phyloP scores from a whole-genome alignment of 2,329 filamentous ascomycete species.

The Aspergillus caelatus region DNA sequence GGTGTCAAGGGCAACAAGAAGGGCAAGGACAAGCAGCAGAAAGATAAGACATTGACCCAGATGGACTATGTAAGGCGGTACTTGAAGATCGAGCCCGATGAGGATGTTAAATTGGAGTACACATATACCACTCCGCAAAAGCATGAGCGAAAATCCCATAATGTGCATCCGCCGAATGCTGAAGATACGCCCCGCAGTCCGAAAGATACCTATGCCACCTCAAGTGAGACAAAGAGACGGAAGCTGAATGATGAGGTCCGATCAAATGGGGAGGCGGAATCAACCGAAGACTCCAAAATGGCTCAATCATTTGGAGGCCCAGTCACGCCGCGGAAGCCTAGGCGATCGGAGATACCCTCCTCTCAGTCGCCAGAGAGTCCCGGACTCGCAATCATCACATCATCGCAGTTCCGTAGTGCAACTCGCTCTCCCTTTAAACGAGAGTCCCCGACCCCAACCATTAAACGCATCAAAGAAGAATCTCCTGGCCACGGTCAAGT shows the following conservation, averaged over 20 bases:
- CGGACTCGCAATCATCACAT: slow-evolving; percentile 39
- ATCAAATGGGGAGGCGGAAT: slow-evolving; percentile 5
- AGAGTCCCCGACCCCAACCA: background rate
- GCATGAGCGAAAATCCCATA: background rate
- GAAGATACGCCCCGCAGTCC: background rate
- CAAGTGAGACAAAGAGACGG: slow-evolving; percentile 24
- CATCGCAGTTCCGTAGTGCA: slow-evolving; percentile 34
- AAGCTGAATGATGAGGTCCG: slow-evolving; percentile 20
- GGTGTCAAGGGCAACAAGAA: slow-evolving; percentile 25
- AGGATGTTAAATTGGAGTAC: slow-evolving; percentile 38
- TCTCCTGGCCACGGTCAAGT: background rate
- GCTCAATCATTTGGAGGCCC: slow-evolving; percentile 13
- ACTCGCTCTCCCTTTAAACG: slow-evolving; percentile 31
- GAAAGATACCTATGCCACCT: background rate
- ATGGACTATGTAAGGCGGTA: slow-evolving; percentile 45
- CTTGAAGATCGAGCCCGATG: slow-evolving; percentile 37
- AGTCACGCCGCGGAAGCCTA: slow-evolving; percentile 37
- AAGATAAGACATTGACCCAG: slow-evolving; percentile 45
- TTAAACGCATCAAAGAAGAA: slow-evolving; percentile 27
- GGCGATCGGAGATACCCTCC: slow-evolving; percentile 41
- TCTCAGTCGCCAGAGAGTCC: slow-evolving; percentile 49
- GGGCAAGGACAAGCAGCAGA: slow-evolving; percentile 24
- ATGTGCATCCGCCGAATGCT: background rate
- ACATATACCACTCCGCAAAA: slow-evolving; percentile 28
- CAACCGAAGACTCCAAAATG: background rate